Conservation (phyloP, 1,284 basidiomycete species). For the Cryptococcus sp. region DNA sequence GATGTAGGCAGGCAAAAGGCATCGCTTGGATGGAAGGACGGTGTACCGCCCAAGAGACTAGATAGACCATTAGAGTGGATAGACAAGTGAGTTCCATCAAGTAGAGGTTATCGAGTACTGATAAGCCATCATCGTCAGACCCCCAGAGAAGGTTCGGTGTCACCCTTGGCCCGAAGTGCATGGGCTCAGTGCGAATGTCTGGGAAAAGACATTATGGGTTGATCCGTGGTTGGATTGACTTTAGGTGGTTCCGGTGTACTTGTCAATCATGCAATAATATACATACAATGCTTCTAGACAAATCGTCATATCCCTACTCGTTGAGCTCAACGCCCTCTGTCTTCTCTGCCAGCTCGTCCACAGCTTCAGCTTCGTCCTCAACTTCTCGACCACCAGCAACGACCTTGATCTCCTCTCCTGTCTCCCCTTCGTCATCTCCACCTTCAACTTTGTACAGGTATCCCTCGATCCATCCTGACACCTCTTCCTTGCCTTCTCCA, state of each 20-base stretch:
- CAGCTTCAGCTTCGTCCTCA: constrained; percentile 26
- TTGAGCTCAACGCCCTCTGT: constrained; percentile 25
- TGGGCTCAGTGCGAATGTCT: constrained; percentile 51
- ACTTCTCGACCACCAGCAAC: constrained; percentile 26
- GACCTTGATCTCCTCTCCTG: constrained; percentile 23
- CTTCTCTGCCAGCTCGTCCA: constrained; percentile 33
- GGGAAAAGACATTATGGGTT: constrained; percentile 50
- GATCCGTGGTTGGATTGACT: constrained; percentile 32
- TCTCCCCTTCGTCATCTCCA: constrained; percentile 27
- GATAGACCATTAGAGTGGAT: constrained; percentile 29
- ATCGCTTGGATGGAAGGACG: constrained; percentile 41
- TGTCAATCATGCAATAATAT: neutral
- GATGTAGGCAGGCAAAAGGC: constrained; percentile 28
- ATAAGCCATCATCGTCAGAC: constrained; percentile 26
- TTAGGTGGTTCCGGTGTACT: too few relatives aligned
- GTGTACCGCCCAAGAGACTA: constrained; percentile 33
- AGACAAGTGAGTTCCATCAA: constrained; percentile 24
- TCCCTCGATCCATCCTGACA: constrained; percentile 53
- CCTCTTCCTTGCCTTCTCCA: constrained; percentile 53
- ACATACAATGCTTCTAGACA: constrained; percentile 5
- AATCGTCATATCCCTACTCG: neutral
- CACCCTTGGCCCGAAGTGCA: constrained; percentile 53
- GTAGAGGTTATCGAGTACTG: neutral
- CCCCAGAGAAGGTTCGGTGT: constrained; percentile 49
- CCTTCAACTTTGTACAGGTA: constrained; percentile 47